Conservation (phyloP, 2,329 filamentous ascomycete genomes). For the Paracoccidioides brasiliensis region DNA sequence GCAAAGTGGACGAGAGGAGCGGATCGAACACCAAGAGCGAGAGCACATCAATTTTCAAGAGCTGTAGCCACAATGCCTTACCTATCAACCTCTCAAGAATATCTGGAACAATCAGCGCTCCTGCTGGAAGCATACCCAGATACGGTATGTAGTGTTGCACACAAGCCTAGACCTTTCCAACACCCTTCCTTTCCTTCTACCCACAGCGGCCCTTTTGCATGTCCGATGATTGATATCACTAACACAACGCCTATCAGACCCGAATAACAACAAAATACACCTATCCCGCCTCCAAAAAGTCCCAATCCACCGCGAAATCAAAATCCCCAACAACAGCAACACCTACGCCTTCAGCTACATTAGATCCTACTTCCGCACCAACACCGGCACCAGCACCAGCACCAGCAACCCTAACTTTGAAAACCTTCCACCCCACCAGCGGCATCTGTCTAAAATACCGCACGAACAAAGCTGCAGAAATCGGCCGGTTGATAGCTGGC, state of each 20-base stretch:
- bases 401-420: conserved; percentile 63
- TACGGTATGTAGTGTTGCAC: conserved; percentile 48
- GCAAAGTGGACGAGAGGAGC: neutral
- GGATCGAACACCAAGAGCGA: neutral
- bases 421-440: conserved; percentile 73
- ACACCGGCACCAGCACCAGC: conserved; percentile 29
- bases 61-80: conserved; percentile 50
- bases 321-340: conserved; percentile 10
- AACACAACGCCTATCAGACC: conserved; percentile 43
- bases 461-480: conserved; percentile 83
- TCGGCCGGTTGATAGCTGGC: conserved; percentile 64
- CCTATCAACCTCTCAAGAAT: conserved; percentile 72
- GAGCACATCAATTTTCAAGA: neutral
- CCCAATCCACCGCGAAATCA: conserved; percentile 13
- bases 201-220: neutral
- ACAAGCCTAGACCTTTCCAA: neutral
- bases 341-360: conserved; percentile 14
- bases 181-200: neutral
- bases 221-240: neutral
- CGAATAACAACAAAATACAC: conserved; percentile 88
- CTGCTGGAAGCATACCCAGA: conserved; percentile 76
- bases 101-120: conserved; percentile 75
- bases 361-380: conserved; percentile 17
- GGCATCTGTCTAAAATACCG: conserved; percentile 81
- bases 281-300: conserved; percentile 35